Evolutionary conservation across 768 basidiomycete species (phyloP).

Genomic region (Punctularia strigosozonata): DNA sequence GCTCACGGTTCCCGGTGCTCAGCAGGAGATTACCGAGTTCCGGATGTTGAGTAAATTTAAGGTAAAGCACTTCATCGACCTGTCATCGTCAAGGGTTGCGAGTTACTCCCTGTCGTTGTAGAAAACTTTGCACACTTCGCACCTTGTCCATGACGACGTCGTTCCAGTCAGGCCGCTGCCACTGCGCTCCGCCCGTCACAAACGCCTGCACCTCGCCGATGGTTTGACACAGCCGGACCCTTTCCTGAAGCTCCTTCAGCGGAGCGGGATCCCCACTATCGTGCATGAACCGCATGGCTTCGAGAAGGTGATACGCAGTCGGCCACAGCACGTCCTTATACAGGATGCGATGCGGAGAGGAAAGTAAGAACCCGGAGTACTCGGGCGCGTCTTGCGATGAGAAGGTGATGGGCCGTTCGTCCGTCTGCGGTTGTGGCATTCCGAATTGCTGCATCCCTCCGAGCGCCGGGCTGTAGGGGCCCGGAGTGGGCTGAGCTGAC

Average conservation of each 20-base stretch:
- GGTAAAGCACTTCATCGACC: slow-evolving; percentile 58
- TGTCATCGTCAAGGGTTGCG: slow-evolving; percentile 14
- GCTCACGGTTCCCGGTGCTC: slow-evolving; percentile 31
- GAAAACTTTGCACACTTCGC: slow-evolving; percentile 12
- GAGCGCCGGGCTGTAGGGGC: too few relatives aligned
- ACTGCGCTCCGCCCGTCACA: slow-evolving; percentile 15
- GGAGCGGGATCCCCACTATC: slow-evolving; percentile 31
- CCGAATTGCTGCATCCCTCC: too few relatives aligned
- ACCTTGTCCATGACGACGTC: slow-evolving; percentile 38
- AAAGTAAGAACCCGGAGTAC: slow-evolving; percentile 45
- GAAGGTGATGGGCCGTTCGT: slow-evolving; percentile 8
- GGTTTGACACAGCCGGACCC: slow-evolving; percentile 33
- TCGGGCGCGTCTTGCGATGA: slow-evolving; percentile 31
- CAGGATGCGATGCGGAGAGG: slow-evolving; percentile 51
- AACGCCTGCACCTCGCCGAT: slow-evolving; percentile 27
- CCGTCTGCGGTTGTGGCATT: slow-evolving; percentile 3
- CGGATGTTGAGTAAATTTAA: slow-evolving; percentile 65
- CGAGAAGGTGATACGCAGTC: slow-evolving; percentile 63
- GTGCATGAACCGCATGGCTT: slow-evolving; percentile 59
- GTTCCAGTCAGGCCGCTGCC: slow-evolving; percentile 47
- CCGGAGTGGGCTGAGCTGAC: too few relatives aligned
- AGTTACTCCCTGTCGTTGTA: neutral
- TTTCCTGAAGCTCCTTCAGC: slow-evolving; percentile 41
- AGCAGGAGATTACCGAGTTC: slow-evolving; percentile 43
- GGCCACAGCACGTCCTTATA: slow-evolving; percentile 47